These are phyloP conservation scores for Suhomyces terraborum DNA, from an alignment of 1,139 yeast species.

Conservation along the genomic window DNA sequence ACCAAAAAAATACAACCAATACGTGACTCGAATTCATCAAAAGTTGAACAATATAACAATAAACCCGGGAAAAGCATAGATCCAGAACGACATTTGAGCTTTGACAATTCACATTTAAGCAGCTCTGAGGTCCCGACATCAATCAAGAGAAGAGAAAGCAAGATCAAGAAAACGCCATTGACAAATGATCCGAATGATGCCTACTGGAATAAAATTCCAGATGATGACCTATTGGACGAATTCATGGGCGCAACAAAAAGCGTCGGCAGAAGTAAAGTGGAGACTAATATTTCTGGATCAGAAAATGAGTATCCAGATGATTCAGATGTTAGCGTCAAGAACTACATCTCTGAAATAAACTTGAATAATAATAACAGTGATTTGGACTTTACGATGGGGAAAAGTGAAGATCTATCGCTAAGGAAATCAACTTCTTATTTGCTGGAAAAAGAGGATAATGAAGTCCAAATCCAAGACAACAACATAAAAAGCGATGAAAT, in stretches of 20 bases:
- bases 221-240: constrained; percentile 27
- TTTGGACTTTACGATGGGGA: neutral
- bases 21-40: too few species aligned
- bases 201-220: constrained; percentile 30
- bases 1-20: too few species aligned
- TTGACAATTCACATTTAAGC: too few species aligned
- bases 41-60: too few species aligned
- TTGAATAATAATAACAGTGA: neutral
- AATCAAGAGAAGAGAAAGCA: neutral
- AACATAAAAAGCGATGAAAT: neutral
- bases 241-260: constrained; percentile 20
- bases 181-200: constrained; percentile 26
- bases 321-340: neutral
- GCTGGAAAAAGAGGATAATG: neutral
- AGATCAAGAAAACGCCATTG: neutral
- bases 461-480: neutral
- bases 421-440: neutral
- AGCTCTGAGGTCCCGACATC: neutral
- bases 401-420: neutral
- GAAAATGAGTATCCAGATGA: neutral
- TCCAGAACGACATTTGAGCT: too few species aligned
- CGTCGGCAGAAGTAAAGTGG: neutral
- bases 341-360: neutral
- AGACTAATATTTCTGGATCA: neutral
- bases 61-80: too few species aligned